Evolutionary conservation across 2,329 filamentous ascomycete species (phyloP).

Genomic region (Cytospora piceicola): DNA sequence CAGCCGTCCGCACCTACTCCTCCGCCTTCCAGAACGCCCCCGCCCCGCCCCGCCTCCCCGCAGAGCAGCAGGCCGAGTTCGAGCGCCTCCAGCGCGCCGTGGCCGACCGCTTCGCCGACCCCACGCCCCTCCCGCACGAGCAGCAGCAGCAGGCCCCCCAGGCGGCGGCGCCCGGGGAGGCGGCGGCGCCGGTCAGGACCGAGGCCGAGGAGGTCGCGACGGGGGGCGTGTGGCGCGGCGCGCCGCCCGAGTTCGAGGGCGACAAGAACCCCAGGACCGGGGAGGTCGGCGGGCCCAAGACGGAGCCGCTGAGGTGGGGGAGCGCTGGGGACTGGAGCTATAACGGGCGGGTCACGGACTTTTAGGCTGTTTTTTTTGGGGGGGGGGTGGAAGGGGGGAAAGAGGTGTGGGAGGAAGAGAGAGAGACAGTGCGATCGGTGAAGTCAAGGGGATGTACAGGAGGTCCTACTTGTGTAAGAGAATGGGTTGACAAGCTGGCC

Average conservation of each 20-base stretch:
- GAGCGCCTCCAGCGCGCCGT: slow-evolving; percentile 77
- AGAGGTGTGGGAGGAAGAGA: no score
- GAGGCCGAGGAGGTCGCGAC: slow-evolving; percentile 55
- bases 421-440: not conserved
- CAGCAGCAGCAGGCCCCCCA: slow-evolving; percentile 27
- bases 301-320: slow-evolving; percentile 91
- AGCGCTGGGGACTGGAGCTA: slow-evolving; percentile 81
- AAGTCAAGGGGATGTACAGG: not conserved
- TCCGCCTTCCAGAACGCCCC: slow-evolving; percentile 59
- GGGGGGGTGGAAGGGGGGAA: not conserved
- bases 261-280: slow-evolving; percentile 92
- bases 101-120: slow-evolving; percentile 48
- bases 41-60: slow-evolving; percentile 82
- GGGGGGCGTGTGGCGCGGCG: slow-evolving; percentile 72
- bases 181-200: not conserved
- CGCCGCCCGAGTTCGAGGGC: slow-evolving; percentile 89
- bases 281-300: slow-evolving; percentile 96
- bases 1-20: slow-evolving; percentile 39
- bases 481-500: no score
- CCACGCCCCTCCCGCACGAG: slow-evolving; percentile 35
- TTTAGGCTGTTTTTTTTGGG: slow-evolving; percentile 45
- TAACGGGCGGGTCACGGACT: slow-evolving; percentile 94
- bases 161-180: slow-evolving; percentile 31
- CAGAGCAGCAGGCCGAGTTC: slow-evolving; percentile 87
- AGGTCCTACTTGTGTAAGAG: no score